Evolutionary conservation across 108 stramenopile species (phyloP), one percentile per base, ranked within the genome.

Genomic region (Cyclotella atomus): DNA sequence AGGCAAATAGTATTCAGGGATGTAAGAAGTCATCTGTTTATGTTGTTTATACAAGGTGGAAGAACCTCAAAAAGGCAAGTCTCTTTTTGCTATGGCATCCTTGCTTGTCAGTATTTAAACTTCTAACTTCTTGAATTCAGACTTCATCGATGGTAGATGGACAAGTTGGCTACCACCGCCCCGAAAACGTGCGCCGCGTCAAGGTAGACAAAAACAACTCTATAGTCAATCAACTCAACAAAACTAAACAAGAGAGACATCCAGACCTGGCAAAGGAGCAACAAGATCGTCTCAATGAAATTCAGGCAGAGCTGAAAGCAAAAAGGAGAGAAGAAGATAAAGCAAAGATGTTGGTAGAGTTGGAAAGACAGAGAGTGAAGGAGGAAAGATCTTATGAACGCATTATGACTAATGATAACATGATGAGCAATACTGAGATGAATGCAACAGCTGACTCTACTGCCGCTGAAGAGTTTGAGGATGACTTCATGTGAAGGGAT

Each of bases 21-120:
- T 92, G 91, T 67, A 95, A 95, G 76, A 86, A 84, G 73, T 61
- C 64, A 8, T 75, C 71, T 9, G 93, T 95, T 4, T 87, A 89
- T 34, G 83, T 95, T 9, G 89, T 95, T 1, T 95, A 92, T 62
- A 95, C 94, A 12, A 73, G 91, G 68, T 92, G 91, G 91, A 91
- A 92, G 76, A 92, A 94, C 74, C 70, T 79, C 80, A 65, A 91
- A 82, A 81, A 94, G 88, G 41, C 45, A 34, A 29, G 50, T 54
- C 19, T 52, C 33, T 62, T 38, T 38, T 38, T 65, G 23, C 24
- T 9, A 28, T 29, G 5, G 4, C 8, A 62, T 23, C 30, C 6
- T 32, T 33, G 5, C 28, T 32, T 16, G 6, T 12, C 5, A 6
- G 8, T 33, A 29, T 59, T 17, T 12, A 41, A 7, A 12, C 12